phyloP scores from a whole-genome alignment of 352 stramenopile genomes.

The Pythium insidiosum region DNA sequence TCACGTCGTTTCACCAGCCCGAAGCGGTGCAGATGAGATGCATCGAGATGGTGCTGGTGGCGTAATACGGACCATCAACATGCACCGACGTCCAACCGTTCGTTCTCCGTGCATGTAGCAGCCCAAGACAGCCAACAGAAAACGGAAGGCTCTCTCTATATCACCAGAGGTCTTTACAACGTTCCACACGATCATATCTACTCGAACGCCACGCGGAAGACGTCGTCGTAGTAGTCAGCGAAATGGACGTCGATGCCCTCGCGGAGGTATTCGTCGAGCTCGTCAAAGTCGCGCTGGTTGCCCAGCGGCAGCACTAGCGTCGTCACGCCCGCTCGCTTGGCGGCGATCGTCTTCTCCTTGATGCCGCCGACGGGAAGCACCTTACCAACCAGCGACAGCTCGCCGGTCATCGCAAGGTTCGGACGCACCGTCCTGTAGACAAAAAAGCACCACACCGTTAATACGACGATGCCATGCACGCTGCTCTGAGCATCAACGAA shows the following conservation, averaged over 20 bases:
- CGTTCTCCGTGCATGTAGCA: too few species aligned
- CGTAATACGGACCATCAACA: too few species aligned
- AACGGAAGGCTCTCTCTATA: too few species aligned
- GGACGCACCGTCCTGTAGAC: conserved; percentile 86
- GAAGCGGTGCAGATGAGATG: too few species aligned
- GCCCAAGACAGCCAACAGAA: too few species aligned
- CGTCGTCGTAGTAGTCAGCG: conserved; percentile 95
- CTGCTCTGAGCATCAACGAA: too few species aligned
- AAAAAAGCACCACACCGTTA: conserved; percentile 1
- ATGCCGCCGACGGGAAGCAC: conserved; percentile 98
- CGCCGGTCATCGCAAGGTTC: conserved; percentile 97
- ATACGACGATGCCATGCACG: too few species aligned
- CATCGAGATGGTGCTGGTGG: too few species aligned
- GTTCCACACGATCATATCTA: too few species aligned
- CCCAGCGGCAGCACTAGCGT: conserved; percentile 91
- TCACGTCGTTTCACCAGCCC: too few species aligned
- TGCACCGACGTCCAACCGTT: too few species aligned
- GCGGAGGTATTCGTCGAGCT: conserved; percentile 95
- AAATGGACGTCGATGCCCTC: conserved; percentile 96
- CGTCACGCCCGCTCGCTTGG: conserved; percentile 91
- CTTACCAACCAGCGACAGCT: conserved; percentile 96
- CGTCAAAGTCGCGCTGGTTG: conserved; percentile 97
- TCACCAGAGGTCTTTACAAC: too few species aligned
- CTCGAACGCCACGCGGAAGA: conserved; percentile 93
- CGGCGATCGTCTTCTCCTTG: conserved; percentile 99